phyloP scores from a whole-genome alignment of 2,329 filamentous ascomycete genomes.

The Emericellopsis atlantica region DNA sequence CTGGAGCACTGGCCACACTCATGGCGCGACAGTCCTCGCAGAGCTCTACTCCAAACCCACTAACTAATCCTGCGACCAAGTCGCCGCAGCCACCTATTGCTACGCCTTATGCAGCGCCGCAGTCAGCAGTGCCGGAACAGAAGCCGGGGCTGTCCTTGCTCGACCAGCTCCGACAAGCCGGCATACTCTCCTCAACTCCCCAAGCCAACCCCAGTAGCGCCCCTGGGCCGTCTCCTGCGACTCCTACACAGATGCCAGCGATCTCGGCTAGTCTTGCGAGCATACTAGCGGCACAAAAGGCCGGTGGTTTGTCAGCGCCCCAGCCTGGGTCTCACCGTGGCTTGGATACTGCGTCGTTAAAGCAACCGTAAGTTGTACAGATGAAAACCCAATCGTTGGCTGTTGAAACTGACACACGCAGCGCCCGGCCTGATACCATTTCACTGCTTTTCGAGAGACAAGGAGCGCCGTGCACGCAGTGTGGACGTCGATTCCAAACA shows the following conservation, averaged over 20 bases:
- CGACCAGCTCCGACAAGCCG: constrained; percentile 55
- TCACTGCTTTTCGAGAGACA: constrained; percentile 66
- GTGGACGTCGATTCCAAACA: constrained; percentile 72
- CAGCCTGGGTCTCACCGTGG: neutral
- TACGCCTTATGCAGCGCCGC: constrained; percentile 17
- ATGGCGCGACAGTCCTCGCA: constrained; percentile 42
- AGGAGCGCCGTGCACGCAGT: constrained; percentile 81
- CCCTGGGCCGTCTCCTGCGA: constrained; percentile 12
- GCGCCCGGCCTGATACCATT: constrained; percentile 63
- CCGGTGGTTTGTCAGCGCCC: neutral
- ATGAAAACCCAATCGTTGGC: too few species aligned
- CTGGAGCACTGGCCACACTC: constrained; percentile 45
- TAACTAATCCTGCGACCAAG: constrained; percentile 26
- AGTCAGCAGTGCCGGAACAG: constrained; percentile 13
- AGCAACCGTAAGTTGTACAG: constrained; percentile 47
- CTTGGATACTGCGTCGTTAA: constrained; percentile 44
- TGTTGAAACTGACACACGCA: constrained; percentile 17
- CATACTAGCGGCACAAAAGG: constrained; percentile 14
- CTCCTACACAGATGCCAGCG: constrained; percentile 6
- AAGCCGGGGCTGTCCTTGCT: constrained; percentile 45
- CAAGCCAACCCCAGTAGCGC: constrained; percentile 20
- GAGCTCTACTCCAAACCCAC: constrained; percentile 29
- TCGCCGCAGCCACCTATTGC: constrained; percentile 34
- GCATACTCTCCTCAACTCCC: constrained; percentile 40
- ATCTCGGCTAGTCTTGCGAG: constrained; percentile 22